These are phyloP conservation scores for Yamadazyma nakazawae DNA, from an alignment of 805 yeast species.

Conservation along the genomic window DNA sequence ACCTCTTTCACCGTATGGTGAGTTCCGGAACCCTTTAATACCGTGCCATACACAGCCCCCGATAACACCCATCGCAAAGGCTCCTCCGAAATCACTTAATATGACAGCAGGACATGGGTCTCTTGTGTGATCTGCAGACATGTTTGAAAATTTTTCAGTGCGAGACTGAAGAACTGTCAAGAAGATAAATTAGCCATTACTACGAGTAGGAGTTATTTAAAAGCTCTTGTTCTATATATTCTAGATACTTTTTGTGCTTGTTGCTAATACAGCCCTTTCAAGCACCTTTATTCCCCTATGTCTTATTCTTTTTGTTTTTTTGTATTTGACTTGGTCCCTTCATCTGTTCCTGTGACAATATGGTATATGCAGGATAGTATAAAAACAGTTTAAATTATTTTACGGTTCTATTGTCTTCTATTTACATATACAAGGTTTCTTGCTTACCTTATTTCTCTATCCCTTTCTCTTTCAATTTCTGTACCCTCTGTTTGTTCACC, in stretches of 20 bases:
- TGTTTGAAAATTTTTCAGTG: constrained; percentile 20
- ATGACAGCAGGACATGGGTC: constrained; percentile 99
- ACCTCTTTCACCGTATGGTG: constrained; percentile 95
- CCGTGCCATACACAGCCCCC: constrained; percentile 99
- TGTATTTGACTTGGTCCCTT: not conserved
- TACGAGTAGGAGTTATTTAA: not conserved
- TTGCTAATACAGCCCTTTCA: not conserved
- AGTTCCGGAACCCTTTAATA: constrained; percentile 96
- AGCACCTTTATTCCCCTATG: not conserved
- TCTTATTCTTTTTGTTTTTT: not conserved
- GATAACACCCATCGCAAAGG: constrained; percentile 97
- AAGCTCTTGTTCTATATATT: too few species aligned
- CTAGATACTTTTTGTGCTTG: not conserved
- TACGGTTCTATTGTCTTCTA: not conserved
- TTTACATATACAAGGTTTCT: not conserved
- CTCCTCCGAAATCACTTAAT: constrained; percentile 97
- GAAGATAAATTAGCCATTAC: not conserved
- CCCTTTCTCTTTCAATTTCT: not conserved
- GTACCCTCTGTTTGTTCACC: not conserved
- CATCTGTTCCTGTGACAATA: not conserved
- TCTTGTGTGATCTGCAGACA: constrained; percentile 97
- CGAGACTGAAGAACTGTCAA: not conserved
- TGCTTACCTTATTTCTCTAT: too few species aligned
- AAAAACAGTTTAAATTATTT: too few species aligned
- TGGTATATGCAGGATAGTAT: not conserved